These are phyloP conservation scores for Beauveria brongniartii DNA, from an alignment of 2,329 filamentous ascomycete species.

Conservation along the genomic window DNA sequence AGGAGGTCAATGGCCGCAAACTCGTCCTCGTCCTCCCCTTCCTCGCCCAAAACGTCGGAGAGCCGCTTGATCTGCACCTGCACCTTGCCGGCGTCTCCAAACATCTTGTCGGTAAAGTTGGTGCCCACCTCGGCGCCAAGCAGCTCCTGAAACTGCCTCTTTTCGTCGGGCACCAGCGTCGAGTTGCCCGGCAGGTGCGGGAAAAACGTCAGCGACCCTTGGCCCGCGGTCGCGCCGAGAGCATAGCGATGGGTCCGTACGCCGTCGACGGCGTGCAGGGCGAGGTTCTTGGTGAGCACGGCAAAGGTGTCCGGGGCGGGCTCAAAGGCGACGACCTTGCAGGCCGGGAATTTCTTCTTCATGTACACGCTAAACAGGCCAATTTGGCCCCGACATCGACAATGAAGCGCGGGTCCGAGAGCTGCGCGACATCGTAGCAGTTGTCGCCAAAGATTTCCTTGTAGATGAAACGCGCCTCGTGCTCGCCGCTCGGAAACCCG, in stretches of 20 bases:
- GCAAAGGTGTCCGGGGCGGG: slow-evolving; percentile 17
- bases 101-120: slow-evolving; percentile 8
- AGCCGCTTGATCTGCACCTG: slow-evolving; percentile 13
- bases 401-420: slow-evolving; percentile 14
- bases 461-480: slow-evolving; percentile 17
- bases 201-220: slow-evolving; percentile 15
- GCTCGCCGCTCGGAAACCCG: background rate
- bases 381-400: slow-evolving; percentile 21
- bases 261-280: slow-evolving; percentile 11
- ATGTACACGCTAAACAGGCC: slow-evolving; percentile 20
- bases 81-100: slow-evolving; percentile 9
- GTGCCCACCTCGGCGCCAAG: background rate
- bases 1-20: slow-evolving; percentile 18
- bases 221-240: slow-evolving; percentile 6
- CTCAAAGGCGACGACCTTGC: slow-evolving; percentile 20
- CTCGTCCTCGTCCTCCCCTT: background rate
- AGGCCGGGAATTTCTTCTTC: slow-evolving; percentile 17
- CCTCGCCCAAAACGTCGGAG: slow-evolving; percentile 14
- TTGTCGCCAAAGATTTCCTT: slow-evolving; percentile 17
- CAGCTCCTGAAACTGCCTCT: slow-evolving; percentile 8
- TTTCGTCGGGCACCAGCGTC: slow-evolving; percentile 16
- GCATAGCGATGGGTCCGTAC: slow-evolving; percentile 13
- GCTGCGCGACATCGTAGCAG: slow-evolving; percentile 15
- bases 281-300: slow-evolving; percentile 15
- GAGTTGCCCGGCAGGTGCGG: slow-evolving; percentile 18